phyloP scores from a whole-genome alignment of 164 flowering plant species.

The Berberis thunbergii region DNA sequence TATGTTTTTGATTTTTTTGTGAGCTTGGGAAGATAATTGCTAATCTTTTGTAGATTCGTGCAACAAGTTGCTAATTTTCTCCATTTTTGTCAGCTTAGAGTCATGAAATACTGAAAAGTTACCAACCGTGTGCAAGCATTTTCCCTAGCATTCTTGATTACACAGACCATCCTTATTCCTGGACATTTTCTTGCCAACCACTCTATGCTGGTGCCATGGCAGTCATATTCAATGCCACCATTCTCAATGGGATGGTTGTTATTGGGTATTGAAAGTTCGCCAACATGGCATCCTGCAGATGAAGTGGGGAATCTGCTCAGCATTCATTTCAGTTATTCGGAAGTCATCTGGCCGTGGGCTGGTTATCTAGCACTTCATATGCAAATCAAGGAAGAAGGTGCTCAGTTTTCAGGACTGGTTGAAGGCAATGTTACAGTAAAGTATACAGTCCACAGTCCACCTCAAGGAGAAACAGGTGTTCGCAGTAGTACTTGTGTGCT shows the following conservation, averaged over 20 bases:
- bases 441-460: constrained; percentile 55
- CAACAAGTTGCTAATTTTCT: constrained; percentile 13
- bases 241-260: constrained; percentile 95
- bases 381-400: constrained; percentile 97
- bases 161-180: constrained; percentile 89
- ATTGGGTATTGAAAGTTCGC: constrained; percentile 80
- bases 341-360: constrained; percentile 99
- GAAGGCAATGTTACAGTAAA: constrained; percentile 83
- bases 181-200: constrained; percentile 99
- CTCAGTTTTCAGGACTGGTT: constrained; percentile 72
- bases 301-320: constrained; percentile 90
- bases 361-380: constrained; percentile 88
- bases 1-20: not conserved
- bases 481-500: constrained; percentile 70
- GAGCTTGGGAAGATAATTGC: not conserved
- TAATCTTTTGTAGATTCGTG: not conserved
- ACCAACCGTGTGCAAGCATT: constrained; percentile 88
- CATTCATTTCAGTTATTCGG: constrained; percentile 76
- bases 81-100: constrained; percentile 58
- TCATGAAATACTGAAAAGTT: constrained; percentile 84
- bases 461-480: constrained; percentile 51
- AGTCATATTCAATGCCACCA: constrained; percentile 85
- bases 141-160: constrained; percentile 84
- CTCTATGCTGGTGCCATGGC: constrained; percentile 99
- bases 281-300: constrained; percentile 72